A percentile compares a stretch with the other conserved stretches of the same genome.
These are phyloP conservation scores for Leccinellum rugosiceps DNA, from an alignment of 768 basidiomycete species.

Conservation along the genomic window DNA sequence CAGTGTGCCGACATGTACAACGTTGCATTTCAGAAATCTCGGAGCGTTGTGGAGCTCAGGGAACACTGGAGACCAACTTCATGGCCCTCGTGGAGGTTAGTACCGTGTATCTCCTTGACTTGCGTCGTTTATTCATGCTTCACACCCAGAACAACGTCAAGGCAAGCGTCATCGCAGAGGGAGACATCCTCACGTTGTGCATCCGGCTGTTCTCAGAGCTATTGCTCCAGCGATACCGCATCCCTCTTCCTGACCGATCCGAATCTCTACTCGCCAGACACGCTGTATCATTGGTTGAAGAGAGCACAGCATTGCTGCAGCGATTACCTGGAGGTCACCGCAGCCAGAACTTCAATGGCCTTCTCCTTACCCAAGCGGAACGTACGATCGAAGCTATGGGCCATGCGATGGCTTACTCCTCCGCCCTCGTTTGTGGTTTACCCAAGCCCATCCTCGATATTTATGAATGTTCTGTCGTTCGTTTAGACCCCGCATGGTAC, in stretches of 20 bases:
- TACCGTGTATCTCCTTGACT: too few species aligned
- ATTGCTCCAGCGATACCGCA: constrained; percentile 49
- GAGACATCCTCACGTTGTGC: constrained; percentile 48
- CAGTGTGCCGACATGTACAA: constrained; percentile 42
- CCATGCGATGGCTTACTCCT: constrained; percentile 58
- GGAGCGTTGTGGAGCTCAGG: constrained; percentile 66
- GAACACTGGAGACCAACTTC: constrained; percentile 62
- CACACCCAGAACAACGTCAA: constrained; percentile 39
- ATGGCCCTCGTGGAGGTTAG: constrained; percentile 53
- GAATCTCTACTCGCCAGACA: constrained; percentile 56
- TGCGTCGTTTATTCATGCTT: too few species aligned
- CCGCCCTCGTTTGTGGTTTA: constrained; percentile 43
- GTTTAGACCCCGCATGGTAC: constrained; percentile 14
- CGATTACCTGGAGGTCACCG: constrained; percentile 29
- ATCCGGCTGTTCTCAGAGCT: constrained; percentile 61
- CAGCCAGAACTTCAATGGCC: constrained; percentile 40
- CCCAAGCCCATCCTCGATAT: constrained; percentile 51
- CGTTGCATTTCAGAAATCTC: constrained; percentile 49
- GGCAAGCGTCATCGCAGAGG: constrained; percentile 60
- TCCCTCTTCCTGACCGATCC: constrained; percentile 42
- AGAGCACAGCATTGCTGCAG: constrained; percentile 40
- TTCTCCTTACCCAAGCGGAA: constrained; percentile 56
- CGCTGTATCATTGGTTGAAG: constrained; percentile 42
- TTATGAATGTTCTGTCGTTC: constrained; percentile 40
- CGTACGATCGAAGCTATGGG: constrained; percentile 55